phyloP scores from a whole-genome alignment of 1,284 basidiomycete species.

The Moesziomyces antarcticus region DNA sequence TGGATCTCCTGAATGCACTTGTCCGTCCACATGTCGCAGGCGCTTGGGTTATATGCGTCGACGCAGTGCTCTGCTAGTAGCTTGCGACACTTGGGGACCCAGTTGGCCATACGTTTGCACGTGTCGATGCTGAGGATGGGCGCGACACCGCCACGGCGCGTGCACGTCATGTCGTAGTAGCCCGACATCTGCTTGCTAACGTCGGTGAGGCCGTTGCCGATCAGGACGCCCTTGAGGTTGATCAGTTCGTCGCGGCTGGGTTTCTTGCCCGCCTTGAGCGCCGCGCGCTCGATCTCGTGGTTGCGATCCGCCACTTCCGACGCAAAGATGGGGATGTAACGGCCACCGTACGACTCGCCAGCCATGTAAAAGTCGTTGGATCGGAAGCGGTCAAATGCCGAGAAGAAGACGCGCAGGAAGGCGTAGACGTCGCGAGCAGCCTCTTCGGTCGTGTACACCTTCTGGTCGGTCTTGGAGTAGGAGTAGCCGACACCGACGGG shows the following conservation, averaged over 20 bases:
- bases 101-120: conserved; percentile 49
- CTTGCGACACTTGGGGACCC: conserved; percentile 29
- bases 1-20: conserved; percentile 45
- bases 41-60: conserved; percentile 33
- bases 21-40: conserved; percentile 26
- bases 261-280: conserved; percentile 72
- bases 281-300: conserved; percentile 69
- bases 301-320: conserved; percentile 84
- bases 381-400: conserved; percentile 63
- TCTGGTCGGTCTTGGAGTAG: conserved; percentile 76
- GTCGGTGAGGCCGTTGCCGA: conserved; percentile 75
- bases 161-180: conserved; percentile 62
- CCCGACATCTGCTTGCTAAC: conserved; percentile 42
- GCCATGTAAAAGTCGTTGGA: conserved; percentile 60
- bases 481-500: conserved; percentile 79
- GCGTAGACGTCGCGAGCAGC: conserved; percentile 67
- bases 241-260: conserved; percentile 71
- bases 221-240: conserved; percentile 82
- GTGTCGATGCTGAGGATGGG: conserved; percentile 49
- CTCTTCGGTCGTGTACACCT: conserved; percentile 63
- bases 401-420: conserved; percentile 69
- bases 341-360: conserved; percentile 71
- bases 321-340: conserved; percentile 85
- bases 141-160: conserved; percentile 37
- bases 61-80: conserved; percentile 36